These are phyloP conservation scores for Lipomyces chichibuensis DNA, from an alignment of 805 yeast species.

Conservation along the genomic window DNA sequence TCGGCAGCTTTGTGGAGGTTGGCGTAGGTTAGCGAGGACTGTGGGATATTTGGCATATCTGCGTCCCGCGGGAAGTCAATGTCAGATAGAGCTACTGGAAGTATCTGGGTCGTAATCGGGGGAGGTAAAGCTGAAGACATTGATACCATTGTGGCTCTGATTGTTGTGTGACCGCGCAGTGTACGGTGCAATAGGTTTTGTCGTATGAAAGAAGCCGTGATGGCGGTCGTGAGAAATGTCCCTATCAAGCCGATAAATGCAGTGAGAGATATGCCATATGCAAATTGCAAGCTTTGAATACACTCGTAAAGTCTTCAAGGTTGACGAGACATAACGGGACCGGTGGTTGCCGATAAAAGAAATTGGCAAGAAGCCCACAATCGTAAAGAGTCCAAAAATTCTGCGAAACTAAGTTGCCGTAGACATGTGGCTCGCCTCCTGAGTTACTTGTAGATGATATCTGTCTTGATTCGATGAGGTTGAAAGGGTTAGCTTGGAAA, in stretches of 20 bases:
- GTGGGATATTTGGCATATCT: constrained; percentile 15
- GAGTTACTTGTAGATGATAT: too few species aligned
- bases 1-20: constrained; percentile 56
- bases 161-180: neutral
- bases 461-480: too few species aligned
- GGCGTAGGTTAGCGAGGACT: constrained; percentile 3
- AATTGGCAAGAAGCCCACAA: neutral
- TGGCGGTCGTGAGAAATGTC: neutral
- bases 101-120: constrained; percentile 10
- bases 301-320: neutral
- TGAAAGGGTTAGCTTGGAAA: too few species aligned
- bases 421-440: too few species aligned
- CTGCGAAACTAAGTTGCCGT: neutral
- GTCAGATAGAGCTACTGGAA: constrained; percentile 16
- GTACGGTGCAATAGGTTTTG: neutral
- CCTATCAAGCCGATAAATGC: neutral
- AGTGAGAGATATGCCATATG: neutral
- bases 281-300: neutral
- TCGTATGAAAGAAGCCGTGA: neutral
- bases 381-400: neutral
- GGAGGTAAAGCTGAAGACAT: neutral
- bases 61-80: constrained; percentile 18
- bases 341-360: neutral
- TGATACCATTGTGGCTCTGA: constrained; percentile 1
- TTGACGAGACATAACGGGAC: neutral